These are phyloP conservation scores for Alternaria arbusti DNA, from an alignment of 2,329 filamentous ascomycete species.

Conservation along the genomic window DNA sequence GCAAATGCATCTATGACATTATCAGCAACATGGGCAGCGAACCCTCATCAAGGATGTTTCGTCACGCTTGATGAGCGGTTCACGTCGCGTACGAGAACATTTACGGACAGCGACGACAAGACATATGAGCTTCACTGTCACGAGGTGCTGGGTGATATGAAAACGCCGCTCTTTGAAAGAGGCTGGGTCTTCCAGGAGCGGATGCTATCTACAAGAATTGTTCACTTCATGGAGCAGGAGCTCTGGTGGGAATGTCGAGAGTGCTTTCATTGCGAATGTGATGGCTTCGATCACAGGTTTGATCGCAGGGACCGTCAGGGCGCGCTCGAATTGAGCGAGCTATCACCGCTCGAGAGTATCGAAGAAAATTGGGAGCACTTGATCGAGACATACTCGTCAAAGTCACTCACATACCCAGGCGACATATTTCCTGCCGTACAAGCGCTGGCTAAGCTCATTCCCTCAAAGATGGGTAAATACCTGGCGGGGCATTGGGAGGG, in stretches of 20 bases:
- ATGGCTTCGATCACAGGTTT: too few relatives aligned
- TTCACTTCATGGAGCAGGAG: not conserved
- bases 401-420: not conserved
- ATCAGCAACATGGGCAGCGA: not conserved
- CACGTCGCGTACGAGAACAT: not conserved
- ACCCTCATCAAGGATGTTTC: not conserved
- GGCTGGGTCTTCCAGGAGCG: conserved; percentile 4
- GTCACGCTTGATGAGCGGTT: not conserved
- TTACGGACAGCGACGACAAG: not conserved
- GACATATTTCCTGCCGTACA: conserved; percentile 14
- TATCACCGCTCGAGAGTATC: not conserved
- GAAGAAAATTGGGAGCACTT: not conserved
- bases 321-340: too few relatives aligned
- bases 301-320: too few relatives aligned
- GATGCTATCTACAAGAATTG: not conserved
- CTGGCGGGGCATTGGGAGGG: conserved; percentile 10
- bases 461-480: conserved; percentile 2
- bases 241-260: not conserved
- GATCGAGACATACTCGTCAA: not conserved
- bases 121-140: not conserved
- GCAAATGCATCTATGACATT: not conserved
- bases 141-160: not conserved
- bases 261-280: not conserved
- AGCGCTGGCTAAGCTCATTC: conserved; percentile 3
- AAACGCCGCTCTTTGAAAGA: not conserved